Conservation (phyloP, 345 rosid species). For the Gossypium mustelinum region DNA sequence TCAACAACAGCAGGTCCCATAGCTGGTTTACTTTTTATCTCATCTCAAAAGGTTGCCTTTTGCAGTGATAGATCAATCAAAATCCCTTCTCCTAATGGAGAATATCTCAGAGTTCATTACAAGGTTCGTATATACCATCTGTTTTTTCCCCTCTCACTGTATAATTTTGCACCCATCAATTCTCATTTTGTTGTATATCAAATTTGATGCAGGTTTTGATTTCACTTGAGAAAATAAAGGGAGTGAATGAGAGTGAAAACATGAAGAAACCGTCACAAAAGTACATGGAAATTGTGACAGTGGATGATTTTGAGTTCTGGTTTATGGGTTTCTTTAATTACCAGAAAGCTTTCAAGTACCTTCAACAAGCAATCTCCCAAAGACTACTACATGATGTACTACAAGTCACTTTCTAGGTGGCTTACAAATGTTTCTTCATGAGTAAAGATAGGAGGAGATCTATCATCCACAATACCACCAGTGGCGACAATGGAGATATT, state of each 20-base stretch:
- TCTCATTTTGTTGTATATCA: not conserved
- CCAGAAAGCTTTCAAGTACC: slow-evolving; percentile 59
- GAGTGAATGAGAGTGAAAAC: slow-evolving; percentile 48
- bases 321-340: slow-evolving; percentile 80
- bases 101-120: slow-evolving; percentile 35
- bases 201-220: slow-evolving; percentile 39
- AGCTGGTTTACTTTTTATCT: slow-evolving; percentile 52
- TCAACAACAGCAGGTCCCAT: slow-evolving; percentile 59
- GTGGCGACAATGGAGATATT: slow-evolving; percentile 65
- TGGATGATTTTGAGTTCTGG: slow-evolving; percentile 81
- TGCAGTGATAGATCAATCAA: slow-evolving; percentile 44
- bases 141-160: not conserved
- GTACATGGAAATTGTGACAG: slow-evolving; percentile 60
- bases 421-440: slow-evolving; percentile 40
- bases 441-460: slow-evolving; percentile 88
- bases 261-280: slow-evolving; percentile 63
- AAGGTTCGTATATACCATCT: slow-evolving; percentile 24
- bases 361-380: slow-evolving; percentile 46
- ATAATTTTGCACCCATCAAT: not conserved
- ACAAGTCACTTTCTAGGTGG: slow-evolving; percentile 23
- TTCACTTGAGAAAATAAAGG: slow-evolving; percentile 51
- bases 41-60: slow-evolving; percentile 36
- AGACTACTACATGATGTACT: slow-evolving; percentile 16
- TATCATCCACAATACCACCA: slow-evolving; percentile 84
- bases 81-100: slow-evolving; percentile 39